Percentiles rank a stretch among this genome's conserved stretches.
Evolutionary conservation across 2,329 filamentous ascomycete species (phyloP).

Genomic region (Colletotrichum orbiculare): DNA sequence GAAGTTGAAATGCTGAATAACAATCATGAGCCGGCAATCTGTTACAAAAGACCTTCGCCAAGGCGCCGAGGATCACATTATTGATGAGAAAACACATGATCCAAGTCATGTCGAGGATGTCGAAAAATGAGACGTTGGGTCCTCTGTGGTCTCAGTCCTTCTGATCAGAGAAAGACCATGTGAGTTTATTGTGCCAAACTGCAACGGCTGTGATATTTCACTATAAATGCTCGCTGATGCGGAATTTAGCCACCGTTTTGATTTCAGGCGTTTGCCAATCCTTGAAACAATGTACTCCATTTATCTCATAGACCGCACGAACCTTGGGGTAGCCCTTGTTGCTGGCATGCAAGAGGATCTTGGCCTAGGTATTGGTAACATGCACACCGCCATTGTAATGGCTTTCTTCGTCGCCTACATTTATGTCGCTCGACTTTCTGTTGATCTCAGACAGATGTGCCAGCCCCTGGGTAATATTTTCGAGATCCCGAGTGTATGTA

Average conservation of each 20-base stretch:
- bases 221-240: background rate
- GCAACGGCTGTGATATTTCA: no score
- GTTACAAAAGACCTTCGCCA: background rate
- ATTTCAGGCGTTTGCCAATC: conserved; percentile 51
- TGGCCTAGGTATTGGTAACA: conserved; percentile 29
- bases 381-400: conserved; percentile 37
- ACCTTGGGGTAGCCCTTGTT: conserved; percentile 35
- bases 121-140: background rate
- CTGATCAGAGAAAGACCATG: conserved; percentile 30
- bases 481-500: conserved; percentile 38
- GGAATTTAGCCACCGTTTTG: conserved; percentile 39
- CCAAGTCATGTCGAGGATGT: conserved; percentile 12
- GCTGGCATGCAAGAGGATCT: conserved; percentile 37
- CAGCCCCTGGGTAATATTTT: conserved; percentile 17
- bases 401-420: conserved; percentile 41
- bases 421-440: conserved; percentile 7
- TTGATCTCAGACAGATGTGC: background rate
- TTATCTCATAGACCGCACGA: conserved; percentile 38
- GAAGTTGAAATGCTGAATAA: no score
- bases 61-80: conserved; percentile 10
- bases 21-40: background rate
- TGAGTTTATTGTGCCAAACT: background rate
- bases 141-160: conserved; percentile 4
- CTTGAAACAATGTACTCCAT: conserved; percentile 41
- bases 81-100: conserved; percentile 21